Percentiles rank a stretch among this genome's conserved stretches.
Evolutionary conservation across 495 filamentous ascomycete genomes (phyloP).

Genomic region (Viridothelium virens): DNA sequence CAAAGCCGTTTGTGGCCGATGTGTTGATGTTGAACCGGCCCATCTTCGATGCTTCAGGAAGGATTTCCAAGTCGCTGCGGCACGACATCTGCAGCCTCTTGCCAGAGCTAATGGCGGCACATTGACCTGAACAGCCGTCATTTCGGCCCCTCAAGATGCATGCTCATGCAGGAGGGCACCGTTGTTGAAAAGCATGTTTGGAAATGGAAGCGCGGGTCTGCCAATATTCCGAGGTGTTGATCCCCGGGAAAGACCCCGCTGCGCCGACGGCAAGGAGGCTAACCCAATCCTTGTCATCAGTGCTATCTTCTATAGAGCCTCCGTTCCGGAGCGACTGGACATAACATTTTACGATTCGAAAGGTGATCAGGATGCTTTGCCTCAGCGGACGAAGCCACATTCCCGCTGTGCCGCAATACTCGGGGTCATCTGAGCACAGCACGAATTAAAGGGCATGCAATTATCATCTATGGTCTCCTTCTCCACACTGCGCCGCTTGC

Average conservation of each 20-base stretch:
- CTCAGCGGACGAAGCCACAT: neutral
- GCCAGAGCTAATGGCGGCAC: neutral
- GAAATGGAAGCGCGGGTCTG: neutral
- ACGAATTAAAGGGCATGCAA: neutral
- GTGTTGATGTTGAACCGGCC: conserved; percentile 21
- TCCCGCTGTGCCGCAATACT: neutral
- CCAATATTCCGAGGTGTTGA: neutral
- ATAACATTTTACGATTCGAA: neutral
- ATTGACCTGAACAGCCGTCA: neutral
- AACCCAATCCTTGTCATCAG: neutral
- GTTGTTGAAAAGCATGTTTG: neutral
- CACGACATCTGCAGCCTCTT: neutral
- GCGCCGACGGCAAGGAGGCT: neutral
- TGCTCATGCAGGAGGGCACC: neutral
- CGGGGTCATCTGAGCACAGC: neutral
- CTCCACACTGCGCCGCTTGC: neutral
- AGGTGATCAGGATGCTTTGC: neutral
- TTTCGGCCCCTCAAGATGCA: conserved; percentile 3
- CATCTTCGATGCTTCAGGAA: conserved; percentile 15
- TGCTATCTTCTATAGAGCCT: neutral
- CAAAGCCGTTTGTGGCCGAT: conserved; percentile 35
- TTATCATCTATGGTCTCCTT: neutral
- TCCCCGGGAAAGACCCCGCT: neutral
- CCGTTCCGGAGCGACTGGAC: no score
- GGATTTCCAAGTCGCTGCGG: neutral